Conservation (phyloP, 306 rosid species). For the Cicer chorassanicum region DNA sequence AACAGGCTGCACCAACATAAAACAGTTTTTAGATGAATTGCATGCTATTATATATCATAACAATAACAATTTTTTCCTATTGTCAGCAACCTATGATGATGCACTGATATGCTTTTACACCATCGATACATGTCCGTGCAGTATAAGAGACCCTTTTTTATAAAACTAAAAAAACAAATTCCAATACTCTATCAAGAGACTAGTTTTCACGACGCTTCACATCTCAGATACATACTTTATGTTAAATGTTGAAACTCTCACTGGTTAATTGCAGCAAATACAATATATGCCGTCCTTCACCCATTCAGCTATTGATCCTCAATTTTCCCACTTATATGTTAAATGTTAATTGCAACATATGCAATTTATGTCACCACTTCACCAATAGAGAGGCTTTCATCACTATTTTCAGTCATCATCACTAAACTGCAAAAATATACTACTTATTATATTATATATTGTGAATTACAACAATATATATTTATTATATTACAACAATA, state of each 20-base stretch:
- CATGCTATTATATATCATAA: not conserved
- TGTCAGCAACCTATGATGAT: conserved; percentile 5
- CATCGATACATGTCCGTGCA: not conserved
- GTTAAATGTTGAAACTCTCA: conserved; percentile 9
- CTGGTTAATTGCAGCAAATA: not conserved
- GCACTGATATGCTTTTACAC: not conserved
- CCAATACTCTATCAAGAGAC: not conserved
- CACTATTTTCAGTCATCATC: too few species aligned
- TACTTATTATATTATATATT: too few species aligned
- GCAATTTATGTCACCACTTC: too few species aligned
- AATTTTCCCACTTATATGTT: not conserved
- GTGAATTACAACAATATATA: too few species aligned
- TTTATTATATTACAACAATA: too few species aligned
- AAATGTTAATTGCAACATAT: too few species aligned
- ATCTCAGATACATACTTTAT: not conserved
- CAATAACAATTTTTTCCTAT: not conserved
- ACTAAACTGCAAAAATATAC: too few species aligned
- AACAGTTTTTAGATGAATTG: conserved; percentile 11
- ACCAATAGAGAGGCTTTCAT: too few species aligned
- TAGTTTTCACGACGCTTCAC: not conserved
- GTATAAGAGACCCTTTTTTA: conserved; percentile 1
- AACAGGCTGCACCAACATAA: not conserved
- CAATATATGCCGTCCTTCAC: not conserved
- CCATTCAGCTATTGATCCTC: not conserved
- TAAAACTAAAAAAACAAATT: not conserved